Percentiles rank a stretch among this genome's conserved stretches.
Evolutionary conservation across 2,329 filamentous ascomycete species (phyloP).

Genomic region (Chrysoporthe deuterocubensis): DNA sequence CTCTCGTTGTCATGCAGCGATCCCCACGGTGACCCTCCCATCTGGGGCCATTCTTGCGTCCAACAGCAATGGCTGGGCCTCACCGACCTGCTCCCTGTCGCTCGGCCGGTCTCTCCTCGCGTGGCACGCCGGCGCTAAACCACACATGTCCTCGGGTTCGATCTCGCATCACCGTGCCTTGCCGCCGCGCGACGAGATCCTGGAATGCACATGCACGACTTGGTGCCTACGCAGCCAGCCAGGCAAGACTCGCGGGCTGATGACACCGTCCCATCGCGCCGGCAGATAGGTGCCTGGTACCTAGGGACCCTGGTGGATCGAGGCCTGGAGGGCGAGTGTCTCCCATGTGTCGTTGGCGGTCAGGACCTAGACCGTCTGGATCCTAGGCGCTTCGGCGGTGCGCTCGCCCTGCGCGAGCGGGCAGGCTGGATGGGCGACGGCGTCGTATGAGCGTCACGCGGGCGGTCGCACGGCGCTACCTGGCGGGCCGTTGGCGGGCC

Average conservation of each 20-base stretch:
- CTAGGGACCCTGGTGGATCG: neutral
- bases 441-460: neutral
- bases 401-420: neutral
- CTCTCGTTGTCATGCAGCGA: neutral
- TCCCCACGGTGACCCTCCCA: constrained; percentile 8
- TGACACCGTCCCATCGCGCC: constrained; percentile 15
- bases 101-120: neutral
- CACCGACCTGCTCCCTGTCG: neutral
- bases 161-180: constrained; percentile 14
- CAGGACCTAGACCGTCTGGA: neutral
- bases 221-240: neutral
- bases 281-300: constrained; percentile 6
- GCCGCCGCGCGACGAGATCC: constrained; percentile 18
- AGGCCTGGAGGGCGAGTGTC: neutral
- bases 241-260: neutral
- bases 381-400: neutral
- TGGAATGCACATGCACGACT: constrained; percentile 22
- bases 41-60: neutral
- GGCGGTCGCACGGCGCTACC: too few relatives aligned
- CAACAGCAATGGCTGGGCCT: neutral
- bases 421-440: neutral
- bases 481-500: too few relatives aligned
- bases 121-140: constrained; percentile 9
- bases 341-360: neutral
- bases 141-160: neutral